Evolutionary conservation across 805 yeast genomes (phyloP), one percentile per base, ranked within the genome.

Genomic region (Lipomyces spencermartinsiae): DNA sequence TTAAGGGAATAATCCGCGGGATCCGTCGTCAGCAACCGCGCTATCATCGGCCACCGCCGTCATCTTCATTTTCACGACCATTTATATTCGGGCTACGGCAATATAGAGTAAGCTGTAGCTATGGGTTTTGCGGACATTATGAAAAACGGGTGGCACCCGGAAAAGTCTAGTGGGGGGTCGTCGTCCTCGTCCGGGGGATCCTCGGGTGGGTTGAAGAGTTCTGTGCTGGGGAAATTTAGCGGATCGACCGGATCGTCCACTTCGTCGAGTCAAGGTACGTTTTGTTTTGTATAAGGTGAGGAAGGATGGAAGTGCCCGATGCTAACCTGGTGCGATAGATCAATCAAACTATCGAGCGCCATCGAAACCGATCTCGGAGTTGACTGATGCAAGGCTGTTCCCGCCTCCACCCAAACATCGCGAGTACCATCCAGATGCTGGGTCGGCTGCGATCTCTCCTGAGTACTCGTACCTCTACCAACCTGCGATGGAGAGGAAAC

Each of bases 391-490:
- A 25, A 71, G 67, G 12, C 62, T 80, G 9, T 78, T 82, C 63
- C 85, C 86, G 2, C 78, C 83, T 10, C 86, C 86, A 0, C 88
- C 88, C 0, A 77, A 74, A 61, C 78, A 85, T 49, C 77, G 76
- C 34, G 83, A 78, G 16, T 75, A 76, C 22, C 76, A 79, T 10
- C 73, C 74, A 16, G 79, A 65, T 4, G 77, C 73, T 8, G 66
- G 64, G 12, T 66, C 74, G 10, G 70, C 69, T 6, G 37, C 71
- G 25, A 53, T 69, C 16, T 51, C 68, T 6, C 72, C 70, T 0
- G 72, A 69, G 31, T 69, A 69, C 49, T 35, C 55, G 55, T 61
- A 69, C 53, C 62, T 69, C 19, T 69, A 61, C 57, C 66, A 66
- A 34, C 75, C 73, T 51, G 68, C 68, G 31, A 62, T 59, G 22